Percentiles rank a stretch among this genome's conserved stretches.
These are phyloP conservation scores for Corymbia citriodora DNA, from an alignment of 441 rosid genomes.

Conservation along the genomic window DNA sequence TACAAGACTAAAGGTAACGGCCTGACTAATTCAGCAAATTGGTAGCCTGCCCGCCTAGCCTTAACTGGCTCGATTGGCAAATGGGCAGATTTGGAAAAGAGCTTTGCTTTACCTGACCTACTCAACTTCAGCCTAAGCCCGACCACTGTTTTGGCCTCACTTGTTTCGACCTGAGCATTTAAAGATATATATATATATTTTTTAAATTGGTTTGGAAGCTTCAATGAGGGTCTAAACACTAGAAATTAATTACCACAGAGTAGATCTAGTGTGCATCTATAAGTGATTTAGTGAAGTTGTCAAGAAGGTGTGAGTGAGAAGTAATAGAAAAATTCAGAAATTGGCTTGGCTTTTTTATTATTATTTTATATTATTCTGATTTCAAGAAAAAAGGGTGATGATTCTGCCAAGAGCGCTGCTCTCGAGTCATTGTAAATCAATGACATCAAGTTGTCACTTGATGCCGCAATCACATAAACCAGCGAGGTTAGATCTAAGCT, in stretches of 20 bases:
- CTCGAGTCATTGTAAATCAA: no score
- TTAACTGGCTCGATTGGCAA: not conserved
- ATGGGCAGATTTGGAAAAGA: not conserved
- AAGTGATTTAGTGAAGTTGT: not conserved
- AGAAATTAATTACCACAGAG: not conserved
- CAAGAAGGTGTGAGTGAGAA: not conserved
- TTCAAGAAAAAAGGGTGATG: no score
- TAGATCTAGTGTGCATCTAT: not conserved
- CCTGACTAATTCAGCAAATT: not conserved
- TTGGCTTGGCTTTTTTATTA: no score
- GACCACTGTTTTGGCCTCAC: not conserved
- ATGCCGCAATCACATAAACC: no score
- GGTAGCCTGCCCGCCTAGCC: not conserved
- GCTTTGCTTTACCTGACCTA: not conserved
- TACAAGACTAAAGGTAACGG: no score
- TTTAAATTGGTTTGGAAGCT: not conserved
- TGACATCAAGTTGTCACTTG: no score
- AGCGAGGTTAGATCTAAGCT: no score
- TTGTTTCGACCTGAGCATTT: not conserved
- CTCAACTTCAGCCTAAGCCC: not conserved
- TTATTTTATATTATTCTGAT: no score
- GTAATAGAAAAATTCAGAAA: no score
- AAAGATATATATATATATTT: no score
- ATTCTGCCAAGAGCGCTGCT: no score
- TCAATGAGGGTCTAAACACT: not conserved